These are phyloP conservation scores for Ambrosiella beaveri DNA, from an alignment of 2,329 filamentous ascomycete species.

Conservation along the genomic window DNA sequence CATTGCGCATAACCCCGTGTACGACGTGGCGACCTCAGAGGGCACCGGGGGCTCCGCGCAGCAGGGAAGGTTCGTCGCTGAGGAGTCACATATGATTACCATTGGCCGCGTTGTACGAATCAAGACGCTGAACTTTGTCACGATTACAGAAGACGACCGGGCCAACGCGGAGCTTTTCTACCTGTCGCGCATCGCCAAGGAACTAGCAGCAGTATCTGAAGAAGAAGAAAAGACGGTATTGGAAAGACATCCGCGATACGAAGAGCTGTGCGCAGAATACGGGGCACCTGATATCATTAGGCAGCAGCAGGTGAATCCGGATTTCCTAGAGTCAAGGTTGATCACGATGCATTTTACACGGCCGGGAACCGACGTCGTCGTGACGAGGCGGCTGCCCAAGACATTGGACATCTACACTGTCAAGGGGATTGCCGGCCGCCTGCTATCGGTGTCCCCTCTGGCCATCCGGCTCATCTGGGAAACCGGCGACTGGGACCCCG, in stretches of 20 bases:
- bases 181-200: slow-evolving; percentile 62
- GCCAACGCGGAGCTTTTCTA: slow-evolving; percentile 89
- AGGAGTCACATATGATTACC: slow-evolving; percentile 81
- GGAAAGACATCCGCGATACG: slow-evolving; percentile 51
- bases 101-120: slow-evolving; percentile 56
- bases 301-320: slow-evolving; percentile 45
- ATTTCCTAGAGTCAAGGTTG: slow-evolving; percentile 66
- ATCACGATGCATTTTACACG: slow-evolving; percentile 43
- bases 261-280: slow-evolving; percentile 56
- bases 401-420: slow-evolving; percentile 67
- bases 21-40: slow-evolving; percentile 26
- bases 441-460: slow-evolving; percentile 50
- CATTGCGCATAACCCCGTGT: slow-evolving; percentile 74
- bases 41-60: slow-evolving; percentile 27
- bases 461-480: slow-evolving; percentile 61
- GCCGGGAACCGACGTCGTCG: slow-evolving; percentile 16
- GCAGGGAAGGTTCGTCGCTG: slow-evolving; percentile 23
- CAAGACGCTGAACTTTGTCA: slow-evolving; percentile 53
- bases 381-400: slow-evolving; percentile 44
- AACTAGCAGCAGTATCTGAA: slow-evolving; percentile 45
- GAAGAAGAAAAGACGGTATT: slow-evolving; percentile 36
- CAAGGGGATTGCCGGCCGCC: slow-evolving; percentile 56
- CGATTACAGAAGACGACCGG: slow-evolving; percentile 55
- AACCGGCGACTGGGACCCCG: slow-evolving; percentile 78
- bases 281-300: slow-evolving; percentile 50